phyloP scores from a whole-genome alignment of 2,329 filamentous ascomycete genomes.

The Botrytis fabae region DNA sequence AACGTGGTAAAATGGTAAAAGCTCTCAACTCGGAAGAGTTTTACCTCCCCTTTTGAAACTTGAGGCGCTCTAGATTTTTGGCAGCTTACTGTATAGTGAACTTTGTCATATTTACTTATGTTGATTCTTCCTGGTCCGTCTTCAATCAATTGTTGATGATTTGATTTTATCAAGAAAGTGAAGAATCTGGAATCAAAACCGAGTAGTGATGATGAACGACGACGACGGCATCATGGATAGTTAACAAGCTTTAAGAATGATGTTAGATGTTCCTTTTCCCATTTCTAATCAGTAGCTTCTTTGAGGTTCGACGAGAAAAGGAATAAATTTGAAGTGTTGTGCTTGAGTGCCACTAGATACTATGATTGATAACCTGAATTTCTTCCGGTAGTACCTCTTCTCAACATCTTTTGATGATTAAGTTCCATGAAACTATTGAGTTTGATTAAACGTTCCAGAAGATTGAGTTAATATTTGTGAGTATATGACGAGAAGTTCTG shows the following conservation, averaged over 20 bases:
- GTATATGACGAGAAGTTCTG: neutral
- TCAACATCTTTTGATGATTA: neutral
- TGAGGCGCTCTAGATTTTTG: fast-evolving
- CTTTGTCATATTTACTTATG: neutral
- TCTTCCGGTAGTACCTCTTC: neutral
- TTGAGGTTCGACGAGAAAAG: neutral
- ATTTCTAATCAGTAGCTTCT: neutral
- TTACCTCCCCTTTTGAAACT: neutral
- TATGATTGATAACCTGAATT: neutral
- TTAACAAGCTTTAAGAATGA: fast-evolving
- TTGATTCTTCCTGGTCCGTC: fast-evolving
- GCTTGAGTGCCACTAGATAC: neutral
- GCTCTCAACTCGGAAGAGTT: neutral
- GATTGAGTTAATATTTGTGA: neutral
- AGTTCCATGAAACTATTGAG: neutral
- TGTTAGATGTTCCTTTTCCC: neutral
- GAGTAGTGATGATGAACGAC: neutral
- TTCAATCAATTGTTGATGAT: neutral
- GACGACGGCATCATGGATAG: neutral
- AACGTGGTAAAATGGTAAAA: neutral
- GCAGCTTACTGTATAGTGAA: neutral
- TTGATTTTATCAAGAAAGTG: fast-evolving
- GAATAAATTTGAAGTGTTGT: neutral
- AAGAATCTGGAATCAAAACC: neutral
- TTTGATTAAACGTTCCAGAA: neutral